Evolutionary conservation across 805 yeast genomes (phyloP), one percentile per base, ranked within the genome.

Genomic region (Candida ponderosae): DNA sequence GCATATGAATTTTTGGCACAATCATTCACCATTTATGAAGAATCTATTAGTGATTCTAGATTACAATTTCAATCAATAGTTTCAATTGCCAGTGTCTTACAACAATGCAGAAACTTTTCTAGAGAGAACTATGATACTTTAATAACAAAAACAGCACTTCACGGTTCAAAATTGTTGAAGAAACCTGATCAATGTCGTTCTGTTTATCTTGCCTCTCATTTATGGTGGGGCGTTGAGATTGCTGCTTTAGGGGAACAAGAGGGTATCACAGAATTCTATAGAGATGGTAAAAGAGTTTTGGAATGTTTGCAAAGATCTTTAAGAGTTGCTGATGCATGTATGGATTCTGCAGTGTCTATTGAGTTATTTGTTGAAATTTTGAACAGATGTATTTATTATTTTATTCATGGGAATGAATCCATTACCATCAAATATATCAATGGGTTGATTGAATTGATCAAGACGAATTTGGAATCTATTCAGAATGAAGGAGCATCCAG

Each of bases 101-200:
- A 76, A 50, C 63, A 63, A 46, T 60, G 76, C 27, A 62, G 79
- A 39, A 66, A 70, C 39, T 64, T 76, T 40, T 65, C 68, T 33
- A 62, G 68, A 33, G 94, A 83, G 24, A 84, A 77, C 56, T 90
- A 85, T 59, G 93, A 87, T 47, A 73, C 77, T 4, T 65, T 90
- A 46, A 87, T 89, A 35, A 83, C 94, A 14, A 82, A 88, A 56
- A 72, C 89, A 33, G 87, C 96, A 1, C 63, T 89, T 34, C 86
- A 87, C 51, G 95, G 95, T 5, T 85, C 95, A 13, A 86, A 85
- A 57, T 67, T 93, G 35, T 68, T 90, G 51, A 87, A 85, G 57
- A 90, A 90, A 57, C 88, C 93, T 27, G 97, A 90, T 52, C 98
- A 93, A 59, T 89, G 97, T 57, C 75, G 97, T 14, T 80, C 95